Evolutionary conservation across 2,329 filamentous ascomycete species (phyloP).

Genomic region (Mollisiaceae sp.): DNA sequence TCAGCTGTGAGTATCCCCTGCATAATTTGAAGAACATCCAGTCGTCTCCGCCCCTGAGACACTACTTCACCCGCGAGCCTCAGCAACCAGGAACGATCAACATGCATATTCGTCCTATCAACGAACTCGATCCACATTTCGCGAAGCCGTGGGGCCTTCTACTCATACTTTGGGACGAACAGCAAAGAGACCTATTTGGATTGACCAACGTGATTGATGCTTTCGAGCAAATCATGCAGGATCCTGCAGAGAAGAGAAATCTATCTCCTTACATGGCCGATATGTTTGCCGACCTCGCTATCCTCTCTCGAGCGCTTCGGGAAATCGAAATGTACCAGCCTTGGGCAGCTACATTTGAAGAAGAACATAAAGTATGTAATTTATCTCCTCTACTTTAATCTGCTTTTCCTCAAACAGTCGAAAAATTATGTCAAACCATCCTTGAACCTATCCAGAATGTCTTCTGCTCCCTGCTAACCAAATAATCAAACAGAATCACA

Average conservation of each 20-base stretch:
- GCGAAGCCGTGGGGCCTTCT: slow-evolving; percentile 18
- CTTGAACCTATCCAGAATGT: too few species aligned
- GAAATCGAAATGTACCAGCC: slow-evolving; percentile 25
- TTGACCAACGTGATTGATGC: slow-evolving; percentile 19
- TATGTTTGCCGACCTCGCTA: slow-evolving; percentile 11
- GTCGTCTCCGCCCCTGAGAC: slow-evolving; percentile 42
- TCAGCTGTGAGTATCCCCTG: not conserved
- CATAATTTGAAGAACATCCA: not conserved
- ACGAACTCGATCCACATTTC: slow-evolving; percentile 33
- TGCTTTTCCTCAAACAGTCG: too few species aligned
- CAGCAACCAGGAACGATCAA: slow-evolving; percentile 35
- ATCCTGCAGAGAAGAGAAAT: slow-evolving; percentile 13
- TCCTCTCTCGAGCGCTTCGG: slow-evolving; percentile 11
- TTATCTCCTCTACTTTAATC: too few species aligned
- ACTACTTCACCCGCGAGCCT: slow-evolving; percentile 45
- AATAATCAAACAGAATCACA: not conserved
- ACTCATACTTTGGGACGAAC: slow-evolving; percentile 16
- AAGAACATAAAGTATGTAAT: not conserved
- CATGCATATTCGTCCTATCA: slow-evolving; percentile 18
- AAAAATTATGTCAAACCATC: too few species aligned
- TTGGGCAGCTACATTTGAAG: slow-evolving; percentile 23
- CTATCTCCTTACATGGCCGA: slow-evolving; percentile 18
- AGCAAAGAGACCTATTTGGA: slow-evolving; percentile 12
- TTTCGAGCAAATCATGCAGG: slow-evolving; percentile 17
- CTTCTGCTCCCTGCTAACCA: too few species aligned